Evolutionary conservation across 495 filamentous ascomycete genomes (phyloP).

Genomic region (Chlorociboria aeruginascens): DNA sequence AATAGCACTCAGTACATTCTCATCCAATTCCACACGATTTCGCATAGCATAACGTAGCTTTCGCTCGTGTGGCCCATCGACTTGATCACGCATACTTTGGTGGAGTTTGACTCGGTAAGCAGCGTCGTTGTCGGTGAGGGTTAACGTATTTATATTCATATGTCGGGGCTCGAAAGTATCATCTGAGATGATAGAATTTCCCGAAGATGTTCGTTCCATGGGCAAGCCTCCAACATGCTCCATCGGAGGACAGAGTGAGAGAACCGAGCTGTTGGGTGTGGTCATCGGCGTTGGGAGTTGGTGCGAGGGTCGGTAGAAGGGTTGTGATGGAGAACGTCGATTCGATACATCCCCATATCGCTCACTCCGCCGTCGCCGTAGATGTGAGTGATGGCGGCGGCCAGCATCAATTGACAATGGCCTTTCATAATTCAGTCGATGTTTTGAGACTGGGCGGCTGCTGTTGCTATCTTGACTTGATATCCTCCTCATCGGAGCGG

Average conservation of each 20-base stretch:
- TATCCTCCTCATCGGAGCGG: constrained; percentile 4
- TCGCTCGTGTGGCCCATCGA: constrained; percentile 6
- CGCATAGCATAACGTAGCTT: constrained; percentile 13
- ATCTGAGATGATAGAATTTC: constrained; percentile 18
- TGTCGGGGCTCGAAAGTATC: constrained; percentile 1
- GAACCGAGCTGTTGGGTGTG: neutral
- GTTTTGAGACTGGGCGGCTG: constrained; percentile 1
- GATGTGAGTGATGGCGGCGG: constrained; percentile 1
- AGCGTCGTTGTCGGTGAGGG: constrained; percentile 8
- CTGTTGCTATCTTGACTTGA: constrained; percentile 11
- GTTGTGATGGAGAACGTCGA: constrained; percentile 9
- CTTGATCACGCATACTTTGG: neutral
- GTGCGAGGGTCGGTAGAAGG: neutral
- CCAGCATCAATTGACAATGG: neutral
- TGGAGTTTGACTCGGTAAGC: constrained; percentile 8
- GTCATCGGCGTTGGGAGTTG: neutral
- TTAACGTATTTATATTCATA: constrained; percentile 7
- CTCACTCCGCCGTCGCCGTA: constrained; percentile 2
- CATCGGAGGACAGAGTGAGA: neutral
- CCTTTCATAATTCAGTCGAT: constrained; percentile 3
- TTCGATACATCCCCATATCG: neutral
- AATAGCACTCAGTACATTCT: constrained; percentile 34
- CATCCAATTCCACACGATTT: constrained; percentile 23
- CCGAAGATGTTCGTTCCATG: constrained; percentile 19
- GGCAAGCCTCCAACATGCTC: constrained; percentile 4